A percentile compares a stretch with the other conserved stretches of the same genome.
phyloP scores from a whole-genome alignment of 352 stramenopile genomes.

The Globisporangium paroecandrum region DNA sequence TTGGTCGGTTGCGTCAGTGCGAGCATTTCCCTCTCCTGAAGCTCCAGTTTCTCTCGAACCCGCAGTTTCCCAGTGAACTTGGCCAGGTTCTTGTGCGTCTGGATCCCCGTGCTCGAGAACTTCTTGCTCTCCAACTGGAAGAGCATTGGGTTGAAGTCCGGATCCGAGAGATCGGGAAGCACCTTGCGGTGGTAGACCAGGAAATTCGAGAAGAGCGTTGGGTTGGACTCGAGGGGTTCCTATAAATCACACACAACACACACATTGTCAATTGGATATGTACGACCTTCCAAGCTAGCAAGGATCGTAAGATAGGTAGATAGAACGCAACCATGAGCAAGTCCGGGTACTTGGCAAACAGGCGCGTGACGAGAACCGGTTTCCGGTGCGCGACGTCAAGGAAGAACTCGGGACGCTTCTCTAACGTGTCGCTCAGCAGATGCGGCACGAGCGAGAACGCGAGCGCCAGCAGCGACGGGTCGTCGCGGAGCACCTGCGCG shows the following conservation, averaged over 20 bases:
- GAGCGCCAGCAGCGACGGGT: slow-evolving; percentile 37
- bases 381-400: slow-evolving; percentile 65
- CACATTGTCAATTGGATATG: too few species aligned
- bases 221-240: slow-evolving; percentile 70
- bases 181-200: slow-evolving; percentile 55
- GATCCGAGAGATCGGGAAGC: slow-evolving; percentile 53
- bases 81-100: slow-evolving; percentile 41
- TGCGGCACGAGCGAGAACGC: slow-evolving; percentile 57
- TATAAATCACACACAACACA: slow-evolving; percentile 15
- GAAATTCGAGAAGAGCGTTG: slow-evolving; percentile 67
- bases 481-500: slow-evolving; percentile 45
- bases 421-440: slow-evolving; percentile 52
- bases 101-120: slow-evolving; percentile 25
- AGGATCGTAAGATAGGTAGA: too few species aligned
- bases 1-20: neutral
- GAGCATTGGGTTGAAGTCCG: slow-evolving; percentile 45
- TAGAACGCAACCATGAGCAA: slow-evolving; percentile 43
- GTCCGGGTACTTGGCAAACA: slow-evolving; percentile 69
- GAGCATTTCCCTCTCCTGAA: slow-evolving; percentile 37
- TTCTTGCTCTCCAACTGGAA: slow-evolving; percentile 57
- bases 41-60: slow-evolving; percentile 35
- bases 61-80: slow-evolving; percentile 33
- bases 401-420: slow-evolving; percentile 64
- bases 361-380: slow-evolving; percentile 44
- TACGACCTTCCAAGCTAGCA: too few species aligned